Conservation (phyloP, 1,284 basidiomycete genomes). For the Trichosporon inkin region DNA sequence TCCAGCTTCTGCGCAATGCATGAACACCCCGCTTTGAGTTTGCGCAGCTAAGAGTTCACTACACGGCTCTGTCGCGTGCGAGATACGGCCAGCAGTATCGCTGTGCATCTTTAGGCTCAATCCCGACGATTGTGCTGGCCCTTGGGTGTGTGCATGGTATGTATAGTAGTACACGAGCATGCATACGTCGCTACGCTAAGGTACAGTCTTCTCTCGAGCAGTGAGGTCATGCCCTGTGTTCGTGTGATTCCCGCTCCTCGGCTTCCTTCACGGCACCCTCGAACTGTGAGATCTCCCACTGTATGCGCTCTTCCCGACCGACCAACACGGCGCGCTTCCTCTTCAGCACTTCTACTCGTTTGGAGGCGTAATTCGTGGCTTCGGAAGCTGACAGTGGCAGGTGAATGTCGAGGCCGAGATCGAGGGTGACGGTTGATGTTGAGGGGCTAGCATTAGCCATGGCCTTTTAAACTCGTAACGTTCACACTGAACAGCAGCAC, state of each 20-base stretch:
- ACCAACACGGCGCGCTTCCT: conserved; percentile 24
- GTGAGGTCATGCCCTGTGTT: too few relatives aligned
- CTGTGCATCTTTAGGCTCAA: too few relatives aligned
- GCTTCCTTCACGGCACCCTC: conserved; percentile 14
- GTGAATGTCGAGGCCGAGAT: conserved; percentile 39
- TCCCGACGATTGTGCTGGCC: too few relatives aligned
- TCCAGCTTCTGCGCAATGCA: too few relatives aligned
- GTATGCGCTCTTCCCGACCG: conserved; percentile 26
- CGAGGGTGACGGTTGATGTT: conserved; percentile 29
- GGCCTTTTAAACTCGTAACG: not conserved
- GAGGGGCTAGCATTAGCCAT: conserved; percentile 22
- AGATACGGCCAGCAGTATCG: too few relatives aligned
- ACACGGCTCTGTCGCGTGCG: too few relatives aligned
- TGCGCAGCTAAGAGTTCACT: too few relatives aligned
- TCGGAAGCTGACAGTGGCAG: conserved; percentile 24
- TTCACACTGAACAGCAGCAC: not conserved
- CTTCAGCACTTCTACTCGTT: conserved; percentile 27
- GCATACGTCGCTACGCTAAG: too few relatives aligned
- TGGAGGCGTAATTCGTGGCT: conserved; percentile 25
- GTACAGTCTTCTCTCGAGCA: too few relatives aligned
- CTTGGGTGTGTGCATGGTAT: too few relatives aligned
- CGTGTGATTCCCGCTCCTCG: not conserved
- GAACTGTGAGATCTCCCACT: conserved; percentile 39
- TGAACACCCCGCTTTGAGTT: too few relatives aligned
- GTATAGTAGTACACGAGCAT: too few relatives aligned